phyloP scores from a whole-genome alignment of 2,329 filamentous ascomycete species.

The Hypoxylon sp. region DNA sequence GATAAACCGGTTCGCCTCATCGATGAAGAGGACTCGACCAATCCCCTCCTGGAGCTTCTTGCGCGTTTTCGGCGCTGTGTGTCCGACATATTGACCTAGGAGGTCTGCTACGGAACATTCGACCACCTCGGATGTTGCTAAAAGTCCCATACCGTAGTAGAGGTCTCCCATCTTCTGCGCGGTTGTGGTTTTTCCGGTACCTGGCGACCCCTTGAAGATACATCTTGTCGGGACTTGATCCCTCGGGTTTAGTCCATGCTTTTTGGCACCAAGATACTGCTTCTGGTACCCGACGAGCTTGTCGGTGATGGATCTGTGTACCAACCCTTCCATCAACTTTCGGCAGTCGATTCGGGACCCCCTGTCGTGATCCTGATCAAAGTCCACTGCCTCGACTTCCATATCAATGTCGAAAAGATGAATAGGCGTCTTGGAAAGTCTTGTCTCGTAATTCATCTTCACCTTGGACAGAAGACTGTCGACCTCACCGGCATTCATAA shows the following conservation, averaged over 20 bases:
- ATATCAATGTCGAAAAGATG: background rate
- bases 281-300: background rate
- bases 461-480: slow-evolving; percentile 63
- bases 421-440: background rate
- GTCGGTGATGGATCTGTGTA: background rate
- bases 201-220: slow-evolving; percentile 60
- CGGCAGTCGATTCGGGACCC: background rate
- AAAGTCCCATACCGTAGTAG: slow-evolving; percentile 76
- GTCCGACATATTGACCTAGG: background rate
- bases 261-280: background rate
- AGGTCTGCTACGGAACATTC: slow-evolving; percentile 74
- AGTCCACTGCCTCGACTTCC: background rate
- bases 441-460: slow-evolving; percentile 55
- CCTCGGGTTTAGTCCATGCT: background rate
- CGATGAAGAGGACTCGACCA: slow-evolving; percentile 2
- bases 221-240: slow-evolving; percentile 49
- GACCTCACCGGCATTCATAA: slow-evolving; percentile 70
- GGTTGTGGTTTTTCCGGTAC: slow-evolving; percentile 77
- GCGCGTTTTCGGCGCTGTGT: background rate
- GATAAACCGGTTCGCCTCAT: background rate
- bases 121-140: slow-evolving; percentile 66
- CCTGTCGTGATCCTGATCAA: background rate
- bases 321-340: background rate
- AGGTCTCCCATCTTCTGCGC: slow-evolving; percentile 78
- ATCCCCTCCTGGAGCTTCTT: background rate